phyloP scores from a whole-genome alignment of 306 rosid genomes.

The Prunus fruticosa region DNA sequence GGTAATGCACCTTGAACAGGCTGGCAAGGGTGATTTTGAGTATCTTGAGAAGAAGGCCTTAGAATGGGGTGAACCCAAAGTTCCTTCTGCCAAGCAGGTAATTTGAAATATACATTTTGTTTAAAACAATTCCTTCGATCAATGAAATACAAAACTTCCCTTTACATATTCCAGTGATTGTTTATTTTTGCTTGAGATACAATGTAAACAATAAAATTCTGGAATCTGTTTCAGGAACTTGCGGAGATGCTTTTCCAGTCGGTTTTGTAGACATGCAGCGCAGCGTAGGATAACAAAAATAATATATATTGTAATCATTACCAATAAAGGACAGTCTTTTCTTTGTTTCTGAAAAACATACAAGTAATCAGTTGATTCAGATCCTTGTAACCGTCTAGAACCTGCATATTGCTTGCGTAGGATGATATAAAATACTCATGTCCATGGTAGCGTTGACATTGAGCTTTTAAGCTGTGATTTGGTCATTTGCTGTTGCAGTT shows the following conservation, averaged over 20 bases:
- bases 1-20: conserved; percentile 43
- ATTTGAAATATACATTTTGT: not conserved
- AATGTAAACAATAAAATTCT: not conserved
- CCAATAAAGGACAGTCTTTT: not conserved
- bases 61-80: conserved; percentile 90
- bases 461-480: no score
- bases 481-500: no score
- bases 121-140: not conserved
- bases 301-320: not conserved
- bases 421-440: no score
- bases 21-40: conserved; percentile 92
- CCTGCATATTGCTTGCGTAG: not conserved
- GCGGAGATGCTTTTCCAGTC: conserved; percentile 93
- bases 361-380: not conserved
- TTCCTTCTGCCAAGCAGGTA: conserved; percentile 97
- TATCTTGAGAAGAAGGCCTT: conserved; percentile 75
- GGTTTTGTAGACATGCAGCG: conserved; percentile 43
- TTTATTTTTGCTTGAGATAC: not conserved
- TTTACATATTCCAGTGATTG: not conserved
- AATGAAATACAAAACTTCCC: not conserved
- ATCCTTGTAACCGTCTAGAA: not conserved
- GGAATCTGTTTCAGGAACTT: conserved; percentile 70
- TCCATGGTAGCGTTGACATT: no score
- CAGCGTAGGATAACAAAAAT: not conserved
- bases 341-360: not conserved